Conservation (phyloP, 2,329 filamentous ascomycete species). For the Polychaeton citri region DNA sequence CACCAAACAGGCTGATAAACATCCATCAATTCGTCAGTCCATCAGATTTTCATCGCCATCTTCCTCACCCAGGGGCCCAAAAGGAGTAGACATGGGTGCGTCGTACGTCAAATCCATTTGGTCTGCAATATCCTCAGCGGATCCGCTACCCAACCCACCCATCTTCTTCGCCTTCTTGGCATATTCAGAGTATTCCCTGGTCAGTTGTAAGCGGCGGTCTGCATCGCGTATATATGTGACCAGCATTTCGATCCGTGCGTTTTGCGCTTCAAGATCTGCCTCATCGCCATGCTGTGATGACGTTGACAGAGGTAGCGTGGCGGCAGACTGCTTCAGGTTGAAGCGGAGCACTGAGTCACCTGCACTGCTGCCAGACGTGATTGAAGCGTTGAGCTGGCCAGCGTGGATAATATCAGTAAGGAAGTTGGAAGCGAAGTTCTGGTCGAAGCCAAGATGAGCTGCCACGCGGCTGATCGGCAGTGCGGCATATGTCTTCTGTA, state of each 20-base stretch:
- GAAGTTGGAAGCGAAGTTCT: constrained; percentile 40
- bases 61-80: constrained; percentile 5
- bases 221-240: constrained; percentile 39
- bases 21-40: constrained; percentile 9
- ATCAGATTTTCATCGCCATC: constrained; percentile 21
- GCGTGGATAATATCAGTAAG: constrained; percentile 39
- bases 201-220: constrained; percentile 43
- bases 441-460: constrained; percentile 34
- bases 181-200: constrained; percentile 45
- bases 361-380: constrained; percentile 29
- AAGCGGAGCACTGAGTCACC: constrained; percentile 41
- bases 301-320: constrained; percentile 6
- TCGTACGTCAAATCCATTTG: constrained; percentile 23
- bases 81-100: constrained; percentile 4
- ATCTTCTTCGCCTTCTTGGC: constrained; percentile 34
- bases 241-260: constrained; percentile 36
- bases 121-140: constrained; percentile 21
- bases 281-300: constrained; percentile 15
- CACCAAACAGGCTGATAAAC: too few relatives aligned
- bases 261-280: constrained; percentile 36
- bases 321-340: constrained; percentile 16
- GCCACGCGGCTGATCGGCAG: constrained; percentile 43
- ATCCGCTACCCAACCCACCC: constrained; percentile 9
- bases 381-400: constrained; percentile 36
- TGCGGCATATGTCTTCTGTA: constrained; percentile 59